Evolutionary conservation across 768 basidiomycete species (phyloP).

Genomic region (Coprinopsis sp.): DNA sequence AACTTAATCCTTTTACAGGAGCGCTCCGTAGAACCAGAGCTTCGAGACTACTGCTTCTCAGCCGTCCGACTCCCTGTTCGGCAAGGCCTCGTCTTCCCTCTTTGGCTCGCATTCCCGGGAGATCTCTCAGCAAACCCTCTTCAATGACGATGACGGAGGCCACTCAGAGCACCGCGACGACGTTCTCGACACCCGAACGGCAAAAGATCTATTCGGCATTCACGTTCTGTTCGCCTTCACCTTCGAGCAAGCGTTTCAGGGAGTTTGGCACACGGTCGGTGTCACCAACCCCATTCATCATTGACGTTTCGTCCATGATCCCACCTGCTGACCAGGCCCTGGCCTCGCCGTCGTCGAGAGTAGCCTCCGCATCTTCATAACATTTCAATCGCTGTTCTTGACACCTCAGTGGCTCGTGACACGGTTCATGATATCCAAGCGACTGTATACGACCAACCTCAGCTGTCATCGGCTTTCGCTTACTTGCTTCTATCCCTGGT

Average conservation of each 20-base stretch:
- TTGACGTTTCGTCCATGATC: too few relatives aligned
- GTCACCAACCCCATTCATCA: conserved; percentile 19
- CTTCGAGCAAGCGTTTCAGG: conserved; percentile 50
- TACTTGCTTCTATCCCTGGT: background rate
- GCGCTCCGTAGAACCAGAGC: conserved; percentile 49
- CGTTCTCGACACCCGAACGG: conserved; percentile 73
- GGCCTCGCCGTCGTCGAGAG: background rate
- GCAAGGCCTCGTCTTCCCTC: too few relatives aligned
- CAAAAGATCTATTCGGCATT: conserved; percentile 69
- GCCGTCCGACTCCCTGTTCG: conserved; percentile 29
- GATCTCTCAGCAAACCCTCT: conserved; percentile 20
- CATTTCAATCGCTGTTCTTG: too few relatives aligned
- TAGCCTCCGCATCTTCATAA: background rate
- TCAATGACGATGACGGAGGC: conserved; percentile 22
- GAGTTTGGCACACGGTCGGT: conserved; percentile 31
- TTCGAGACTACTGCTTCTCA: conserved; percentile 50
- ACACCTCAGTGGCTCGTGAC: too few relatives aligned
- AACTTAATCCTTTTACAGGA: conserved; percentile 33
- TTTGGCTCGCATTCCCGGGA: too few relatives aligned
- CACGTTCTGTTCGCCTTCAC: conserved; percentile 74
- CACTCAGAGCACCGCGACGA: conserved; percentile 24
- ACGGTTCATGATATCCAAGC: background rate
- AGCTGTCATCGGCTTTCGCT: too few relatives aligned
- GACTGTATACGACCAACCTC: too few relatives aligned
- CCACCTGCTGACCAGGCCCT: too few relatives aligned